Percentiles rank a stretch among this genome's conserved stretches.
Conservation (phyloP, 768 basidiomycete species). For the Mycena rosella region DNA sequence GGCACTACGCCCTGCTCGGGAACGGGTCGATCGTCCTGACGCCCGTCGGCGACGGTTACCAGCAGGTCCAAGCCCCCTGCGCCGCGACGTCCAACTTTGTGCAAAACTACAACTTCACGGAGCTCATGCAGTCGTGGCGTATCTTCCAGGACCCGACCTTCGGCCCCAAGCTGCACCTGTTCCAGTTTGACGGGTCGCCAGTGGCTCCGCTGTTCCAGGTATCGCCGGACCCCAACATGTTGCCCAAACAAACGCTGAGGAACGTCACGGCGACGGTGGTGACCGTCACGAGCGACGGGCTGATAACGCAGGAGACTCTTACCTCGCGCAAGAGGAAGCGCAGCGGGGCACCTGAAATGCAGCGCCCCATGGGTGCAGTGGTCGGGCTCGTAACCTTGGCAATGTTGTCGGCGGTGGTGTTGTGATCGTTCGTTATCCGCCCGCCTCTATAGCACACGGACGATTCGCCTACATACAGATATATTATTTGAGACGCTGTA, state of each 20-base stretch:
- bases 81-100: constrained; percentile 90
- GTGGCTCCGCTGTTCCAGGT: constrained; percentile 77
- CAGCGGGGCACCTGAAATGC: constrained; percentile 26
- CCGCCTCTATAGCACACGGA: constrained; percentile 9
- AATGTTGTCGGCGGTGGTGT: constrained; percentile 25
- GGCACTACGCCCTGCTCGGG: constrained; percentile 70
- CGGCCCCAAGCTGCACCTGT: constrained; percentile 82
- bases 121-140: constrained; percentile 73
- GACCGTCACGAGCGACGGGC: constrained; percentile 40
- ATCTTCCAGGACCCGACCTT: constrained; percentile 75
- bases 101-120: constrained; percentile 83
- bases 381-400: constrained; percentile 28
- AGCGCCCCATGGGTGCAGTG: constrained; percentile 24
- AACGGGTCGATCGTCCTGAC: constrained; percentile 86
- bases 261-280: constrained; percentile 56
- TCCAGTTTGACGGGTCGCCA: constrained; percentile 82
- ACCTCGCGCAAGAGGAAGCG: constrained; percentile 29
- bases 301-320: constrained; percentile 35
- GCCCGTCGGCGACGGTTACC: constrained; percentile 90
- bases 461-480: constrained; percentile 18
- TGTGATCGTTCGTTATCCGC: constrained; percentile 11
- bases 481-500: constrained; percentile 26
- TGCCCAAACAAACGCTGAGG: constrained; percentile 78
- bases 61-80: constrained; percentile 96
- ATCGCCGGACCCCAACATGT: constrained; percentile 86